Conservation (phyloP, 257 asterid species). For the Solanum virginianum region DNA sequence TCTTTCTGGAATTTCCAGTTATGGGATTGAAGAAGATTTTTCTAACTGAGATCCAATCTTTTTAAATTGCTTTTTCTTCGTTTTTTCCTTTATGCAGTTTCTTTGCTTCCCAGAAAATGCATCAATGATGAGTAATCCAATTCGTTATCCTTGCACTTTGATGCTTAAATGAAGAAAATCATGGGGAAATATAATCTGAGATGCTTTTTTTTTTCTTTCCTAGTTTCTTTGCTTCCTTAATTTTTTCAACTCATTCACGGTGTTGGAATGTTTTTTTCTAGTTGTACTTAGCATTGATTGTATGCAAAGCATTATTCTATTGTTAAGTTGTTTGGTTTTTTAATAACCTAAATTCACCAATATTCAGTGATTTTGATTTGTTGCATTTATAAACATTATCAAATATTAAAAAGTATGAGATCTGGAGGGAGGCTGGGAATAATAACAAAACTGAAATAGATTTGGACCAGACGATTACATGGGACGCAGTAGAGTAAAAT, state of each 20-base stretch:
- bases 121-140: not conserved
- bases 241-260: not conserved
- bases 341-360: not conserved
- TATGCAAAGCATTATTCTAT: not conserved
- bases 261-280: not conserved
- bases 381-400: no score
- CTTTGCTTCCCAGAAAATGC: not conserved
- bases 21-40: not conserved
- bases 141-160: conserved; percentile 1
- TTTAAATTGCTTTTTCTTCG: not conserved
- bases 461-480: no score
- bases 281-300: not conserved
- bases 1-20: not conserved
- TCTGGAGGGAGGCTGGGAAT: no score
- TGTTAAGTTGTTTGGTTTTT: not conserved
- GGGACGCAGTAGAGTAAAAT: no score
- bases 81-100: not conserved
- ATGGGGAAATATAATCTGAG: not conserved
- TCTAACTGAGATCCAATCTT: not conserved
- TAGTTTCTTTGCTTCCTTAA: not conserved
- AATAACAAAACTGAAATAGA: no score
- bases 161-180: not conserved
- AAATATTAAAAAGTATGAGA: no score
- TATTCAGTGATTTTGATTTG: not conserved
- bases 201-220: not conserved